A percentile compares a stretch with the other conserved stretches of the same genome.
Evolutionary conservation across 108 stramenopile genomes (phyloP).

Genomic region (Cyclotella choctawhatcheeana): DNA sequence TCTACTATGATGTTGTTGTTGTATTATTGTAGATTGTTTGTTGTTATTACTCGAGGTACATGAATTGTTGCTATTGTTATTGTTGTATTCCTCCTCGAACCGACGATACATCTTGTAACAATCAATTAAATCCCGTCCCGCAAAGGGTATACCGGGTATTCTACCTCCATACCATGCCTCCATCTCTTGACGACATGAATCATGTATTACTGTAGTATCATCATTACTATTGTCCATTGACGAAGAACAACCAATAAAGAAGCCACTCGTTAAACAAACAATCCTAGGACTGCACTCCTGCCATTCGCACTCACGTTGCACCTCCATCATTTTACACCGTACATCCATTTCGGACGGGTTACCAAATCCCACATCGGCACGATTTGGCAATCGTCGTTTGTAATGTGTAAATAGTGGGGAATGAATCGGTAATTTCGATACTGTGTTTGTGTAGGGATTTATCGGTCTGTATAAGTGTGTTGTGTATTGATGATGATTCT

Average conservation of each 20-base stretch:
- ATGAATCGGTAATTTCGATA: constrained; percentile 51
- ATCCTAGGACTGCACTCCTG: constrained; percentile 85
- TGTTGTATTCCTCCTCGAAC: neutral
- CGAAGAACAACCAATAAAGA: neutral
- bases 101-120: constrained; percentile 58
- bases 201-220: constrained; percentile 28
- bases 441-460: constrained; percentile 53
- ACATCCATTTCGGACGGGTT: constrained; percentile 72
- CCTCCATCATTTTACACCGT: constrained; percentile 68
- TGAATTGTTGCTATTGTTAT: neutral
- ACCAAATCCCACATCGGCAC: constrained; percentile 86
- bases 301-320: constrained; percentile 76
- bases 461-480: no score
- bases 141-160: constrained; percentile 63
- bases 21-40: neutral
- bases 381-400: constrained; percentile 71
- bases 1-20: no score
- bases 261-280: constrained; percentile 60
- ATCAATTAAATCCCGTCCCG: constrained; percentile 61
- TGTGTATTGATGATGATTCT: constrained; percentile 64
- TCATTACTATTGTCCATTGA: neutral
- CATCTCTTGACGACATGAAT: constrained; percentile 19
- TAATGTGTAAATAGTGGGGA: constrained; percentile 68
- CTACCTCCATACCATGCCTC: constrained; percentile 51
- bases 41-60: neutral